Conservation (phyloP, 331 rosid species). For the Pyracantha coccinea region DNA sequence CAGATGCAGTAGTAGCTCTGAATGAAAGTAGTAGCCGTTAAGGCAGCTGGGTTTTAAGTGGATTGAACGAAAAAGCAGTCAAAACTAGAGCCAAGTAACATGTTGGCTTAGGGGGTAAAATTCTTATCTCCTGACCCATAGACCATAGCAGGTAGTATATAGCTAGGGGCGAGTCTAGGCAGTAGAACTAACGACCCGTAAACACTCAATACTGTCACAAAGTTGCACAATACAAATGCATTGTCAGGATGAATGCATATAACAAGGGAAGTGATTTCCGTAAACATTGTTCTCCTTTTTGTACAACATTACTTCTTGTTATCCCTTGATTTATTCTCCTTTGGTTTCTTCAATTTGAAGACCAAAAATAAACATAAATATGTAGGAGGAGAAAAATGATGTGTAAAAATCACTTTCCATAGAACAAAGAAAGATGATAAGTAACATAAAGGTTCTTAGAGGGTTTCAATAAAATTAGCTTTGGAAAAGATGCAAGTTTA, state of each 20-base stretch:
- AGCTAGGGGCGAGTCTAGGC: not conserved
- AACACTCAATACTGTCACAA: not conserved
- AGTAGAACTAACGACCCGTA: not conserved
- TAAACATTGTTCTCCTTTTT: too few relatives aligned
- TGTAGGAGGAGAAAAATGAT: not conserved
- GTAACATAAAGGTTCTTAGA: not conserved
- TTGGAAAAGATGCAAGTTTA: not conserved
- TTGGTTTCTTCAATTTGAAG: too few relatives aligned
- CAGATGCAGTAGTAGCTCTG: not conserved
- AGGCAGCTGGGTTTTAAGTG: not conserved
- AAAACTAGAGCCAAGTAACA: not conserved
- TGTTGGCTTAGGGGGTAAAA: not conserved
- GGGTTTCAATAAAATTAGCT: not conserved
- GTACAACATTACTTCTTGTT: too few relatives aligned
- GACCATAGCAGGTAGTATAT: not conserved
- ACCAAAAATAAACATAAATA: too few relatives aligned
- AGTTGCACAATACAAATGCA: not conserved
- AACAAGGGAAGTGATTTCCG: not conserved
- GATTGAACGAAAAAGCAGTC: not conserved
- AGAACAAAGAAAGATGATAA: not conserved
- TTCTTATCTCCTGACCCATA: not conserved
- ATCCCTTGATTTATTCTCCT: too few relatives aligned
- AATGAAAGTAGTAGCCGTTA: not conserved
- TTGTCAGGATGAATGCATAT: not conserved
- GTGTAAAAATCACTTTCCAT: not conserved